A percentile compares a stretch with the other conserved stretches of the same genome.
Conservation (phyloP, 257 asterid genomes). For the Verbascum thapsus region DNA sequence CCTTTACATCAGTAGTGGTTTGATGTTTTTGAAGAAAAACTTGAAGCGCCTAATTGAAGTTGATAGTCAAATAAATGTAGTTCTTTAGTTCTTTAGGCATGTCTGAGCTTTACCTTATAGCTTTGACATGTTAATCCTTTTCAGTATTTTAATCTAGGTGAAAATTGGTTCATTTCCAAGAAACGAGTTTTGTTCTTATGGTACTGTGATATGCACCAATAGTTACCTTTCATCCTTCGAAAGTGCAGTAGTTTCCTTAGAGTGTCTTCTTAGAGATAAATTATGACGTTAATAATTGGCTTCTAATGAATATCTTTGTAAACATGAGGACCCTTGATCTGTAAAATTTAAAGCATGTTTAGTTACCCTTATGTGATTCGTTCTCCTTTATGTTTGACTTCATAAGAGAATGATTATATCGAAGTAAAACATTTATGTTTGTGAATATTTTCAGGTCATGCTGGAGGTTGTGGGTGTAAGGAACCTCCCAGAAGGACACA, state of each 20-base stretch:
- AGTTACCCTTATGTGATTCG: neutral
- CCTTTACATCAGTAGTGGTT: slow-evolving; percentile 8
- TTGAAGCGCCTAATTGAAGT: neutral
- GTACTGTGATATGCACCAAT: neutral
- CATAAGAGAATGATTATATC: neutral
- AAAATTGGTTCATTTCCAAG: neutral
- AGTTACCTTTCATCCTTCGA: slow-evolving; percentile 1
- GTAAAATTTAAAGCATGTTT: neutral
- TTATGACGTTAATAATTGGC: neutral
- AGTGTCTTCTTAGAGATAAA: slow-evolving; percentile 12
- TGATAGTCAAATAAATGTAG: neutral
- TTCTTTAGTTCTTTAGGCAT: neutral
- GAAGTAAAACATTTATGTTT: slow-evolving; percentile 25
- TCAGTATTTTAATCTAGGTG: neutral
- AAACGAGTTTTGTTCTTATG: neutral
- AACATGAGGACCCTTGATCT: neutral
- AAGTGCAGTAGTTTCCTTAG: neutral
- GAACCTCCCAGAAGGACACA: slow-evolving; percentile 67
- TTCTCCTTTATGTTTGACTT: slow-evolving; percentile 18
- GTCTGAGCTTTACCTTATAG: neutral
- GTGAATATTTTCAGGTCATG: slow-evolving; percentile 64
- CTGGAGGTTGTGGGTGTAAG: slow-evolving; percentile 80
- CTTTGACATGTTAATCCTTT: neutral
- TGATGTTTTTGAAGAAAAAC: neutral
- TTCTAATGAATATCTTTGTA: slow-evolving; percentile 6